Base-by-base conservation (phyloP, 2,329 filamentous ascomycete species). In the Penicillium glabrum region DNA sequence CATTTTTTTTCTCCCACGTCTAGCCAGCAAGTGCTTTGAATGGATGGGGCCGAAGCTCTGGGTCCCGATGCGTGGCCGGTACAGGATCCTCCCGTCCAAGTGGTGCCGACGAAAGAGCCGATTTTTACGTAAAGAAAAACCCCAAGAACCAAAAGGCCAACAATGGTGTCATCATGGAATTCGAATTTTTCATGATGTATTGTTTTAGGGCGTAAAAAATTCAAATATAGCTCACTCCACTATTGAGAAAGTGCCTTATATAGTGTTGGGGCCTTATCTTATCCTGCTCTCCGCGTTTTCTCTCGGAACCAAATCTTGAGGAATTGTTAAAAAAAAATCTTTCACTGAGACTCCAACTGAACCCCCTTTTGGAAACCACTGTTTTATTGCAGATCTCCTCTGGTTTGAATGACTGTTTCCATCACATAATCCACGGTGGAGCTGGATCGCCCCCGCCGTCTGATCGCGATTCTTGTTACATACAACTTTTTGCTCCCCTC, bases 91-190 rank as follows among this genome's bases (percentile, higher is more conserved):
- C 63, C 65, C 64, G 66, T 62, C 59, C 54, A 62, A 54, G 50
- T 44, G 39, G 41, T 50, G 61, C 63, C 63, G 63, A 64, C 61
- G 59, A 41, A 59, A 60, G 60, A 66, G 61, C 65, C 67, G 63
- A 72, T 72, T 76, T 76, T 76, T 76, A 76, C 74, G 74, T 76
- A 76, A 76, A 74, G 71, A 48, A 73, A 72, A 72, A 61, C 39
- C 55, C 52, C 41, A 26, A 31, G 47, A 31, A 44, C 23, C 16
- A 44, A 26, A 39, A 51, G 39, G 14, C 14, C 13, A 29, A 50
- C 54, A 46, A 61, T 59, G 57, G 51, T 60, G 63, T 65, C 58
- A 62, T 60, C 29, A 14, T 33, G 10, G 13, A 14, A 14, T 23
- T 16, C 46, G 26, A 27, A 10, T 23, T 46, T 29, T 29, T 9